Percentiles rank a stretch among this genome's conserved stretches.
These are phyloP conservation scores for Diplodia seriata DNA, from an alignment of 2,329 filamentous ascomycete genomes.

Conservation along the genomic window DNA sequence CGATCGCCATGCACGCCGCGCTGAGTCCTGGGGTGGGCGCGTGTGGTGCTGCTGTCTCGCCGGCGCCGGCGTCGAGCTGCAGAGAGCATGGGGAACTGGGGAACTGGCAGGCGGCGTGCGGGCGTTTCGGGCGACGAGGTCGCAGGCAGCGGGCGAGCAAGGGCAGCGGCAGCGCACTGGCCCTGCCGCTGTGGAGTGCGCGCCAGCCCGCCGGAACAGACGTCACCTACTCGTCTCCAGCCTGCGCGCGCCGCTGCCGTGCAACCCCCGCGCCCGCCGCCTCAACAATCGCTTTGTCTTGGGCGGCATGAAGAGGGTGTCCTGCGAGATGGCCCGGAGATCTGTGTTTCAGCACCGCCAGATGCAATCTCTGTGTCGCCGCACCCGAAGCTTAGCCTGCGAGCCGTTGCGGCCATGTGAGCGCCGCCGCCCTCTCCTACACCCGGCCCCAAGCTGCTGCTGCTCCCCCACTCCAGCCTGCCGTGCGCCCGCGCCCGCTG, in stretches of 20 bases:
- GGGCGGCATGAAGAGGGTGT: constrained; percentile 20
- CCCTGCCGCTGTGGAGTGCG: background rate
- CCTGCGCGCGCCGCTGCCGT: background rate
- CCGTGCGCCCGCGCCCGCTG: background rate
- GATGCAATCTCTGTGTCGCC: constrained; percentile 23
- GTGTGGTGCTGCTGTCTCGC: constrained; percentile 15
- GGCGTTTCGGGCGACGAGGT: background rate
- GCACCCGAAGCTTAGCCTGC: constrained; percentile 4
- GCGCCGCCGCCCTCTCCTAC: background rate
- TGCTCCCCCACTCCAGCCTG: constrained; percentile 19
- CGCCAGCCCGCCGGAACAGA: too few relatives aligned
- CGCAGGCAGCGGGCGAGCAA: background rate
- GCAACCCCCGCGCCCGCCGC: background rate
- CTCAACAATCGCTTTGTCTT: constrained; percentile 26
- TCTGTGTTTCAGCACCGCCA: constrained; percentile 25
- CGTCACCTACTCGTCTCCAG: background rate
- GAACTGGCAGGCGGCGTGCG: background rate
- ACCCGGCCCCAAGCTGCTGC: background rate
- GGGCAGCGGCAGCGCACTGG: background rate
- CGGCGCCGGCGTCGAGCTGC: background rate
- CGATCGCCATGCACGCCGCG: background rate
- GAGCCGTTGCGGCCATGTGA: constrained; percentile 12
- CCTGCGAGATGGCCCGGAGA: constrained; percentile 17
- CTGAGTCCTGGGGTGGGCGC: background rate
- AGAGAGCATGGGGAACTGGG: background rate